phyloP scores from a whole-genome alignment of 2,329 filamentous ascomycete species.

The Phaeosphaeriaceae sp. region DNA sequence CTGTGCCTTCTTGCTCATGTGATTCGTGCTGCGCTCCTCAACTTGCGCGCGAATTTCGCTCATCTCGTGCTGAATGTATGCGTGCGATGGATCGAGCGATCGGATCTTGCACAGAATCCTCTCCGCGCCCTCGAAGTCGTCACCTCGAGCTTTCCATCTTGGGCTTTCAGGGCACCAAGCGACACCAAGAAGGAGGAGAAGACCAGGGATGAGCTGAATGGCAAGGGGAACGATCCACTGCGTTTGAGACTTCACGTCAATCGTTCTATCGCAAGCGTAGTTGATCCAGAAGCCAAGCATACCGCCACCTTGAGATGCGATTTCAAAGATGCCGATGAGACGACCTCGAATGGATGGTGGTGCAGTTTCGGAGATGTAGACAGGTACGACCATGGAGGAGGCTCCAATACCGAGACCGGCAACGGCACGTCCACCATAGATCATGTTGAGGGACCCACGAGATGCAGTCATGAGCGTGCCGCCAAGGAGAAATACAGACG shows the following conservation, averaged over 20 bases:
- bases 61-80: slow-evolving; percentile 58
- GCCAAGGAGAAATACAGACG: slow-evolving; percentile 52
- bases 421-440: slow-evolving; percentile 46
- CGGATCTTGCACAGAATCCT: slow-evolving; percentile 54
- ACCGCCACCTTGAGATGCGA: slow-evolving; percentile 70
- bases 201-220: slow-evolving; percentile 52
- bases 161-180: slow-evolving; percentile 48
- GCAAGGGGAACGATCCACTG: slow-evolving; percentile 71
- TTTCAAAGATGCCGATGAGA: slow-evolving; percentile 71
- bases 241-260: slow-evolving; percentile 52
- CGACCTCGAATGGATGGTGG: slow-evolving; percentile 70
- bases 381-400: slow-evolving; percentile 46
- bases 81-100: slow-evolving; percentile 51
- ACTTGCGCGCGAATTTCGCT: slow-evolving; percentile 54
- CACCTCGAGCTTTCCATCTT: slow-evolving; percentile 35
- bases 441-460: slow-evolving; percentile 43
- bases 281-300: slow-evolving; percentile 55
- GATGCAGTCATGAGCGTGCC: slow-evolving; percentile 51
- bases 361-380: slow-evolving; percentile 52
- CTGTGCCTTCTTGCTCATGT: slow-evolving; percentile 35
- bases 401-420: slow-evolving; percentile 50
- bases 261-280: slow-evolving; percentile 50
- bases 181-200: slow-evolving; percentile 45
- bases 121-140: slow-evolving; percentile 50
- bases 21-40: slow-evolving; percentile 38